Evolutionary conservation across 495 filamentous ascomycete genomes (phyloP).

Genomic region (Eremomyces bilateralis): DNA sequence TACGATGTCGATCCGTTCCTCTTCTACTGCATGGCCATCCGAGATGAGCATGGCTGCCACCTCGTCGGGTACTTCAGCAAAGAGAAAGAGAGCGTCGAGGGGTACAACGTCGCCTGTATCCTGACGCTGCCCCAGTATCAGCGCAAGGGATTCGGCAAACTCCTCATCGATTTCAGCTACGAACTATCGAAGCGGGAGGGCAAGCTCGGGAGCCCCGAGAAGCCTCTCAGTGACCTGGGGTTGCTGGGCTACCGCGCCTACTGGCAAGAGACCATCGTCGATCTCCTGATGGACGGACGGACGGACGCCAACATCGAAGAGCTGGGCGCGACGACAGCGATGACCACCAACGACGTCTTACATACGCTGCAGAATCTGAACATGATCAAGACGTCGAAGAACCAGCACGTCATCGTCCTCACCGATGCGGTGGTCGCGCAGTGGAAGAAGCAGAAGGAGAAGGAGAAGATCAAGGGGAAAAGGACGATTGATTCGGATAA

Average conservation of each 20-base stretch:
- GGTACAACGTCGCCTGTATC: slow-evolving; percentile 96
- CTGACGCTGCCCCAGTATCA: slow-evolving; percentile 91
- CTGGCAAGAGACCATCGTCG: slow-evolving; percentile 86
- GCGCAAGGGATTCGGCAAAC: slow-evolving; percentile 73
- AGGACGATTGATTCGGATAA: slow-evolving; percentile 51
- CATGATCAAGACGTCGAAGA: slow-evolving; percentile 86
- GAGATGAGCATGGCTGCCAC: slow-evolving; percentile 72
- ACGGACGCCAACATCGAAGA: slow-evolving; percentile 64
- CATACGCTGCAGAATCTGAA: slow-evolving; percentile 80
- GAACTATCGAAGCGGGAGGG: slow-evolving; percentile 88
- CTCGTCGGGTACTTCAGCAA: slow-evolving; percentile 95
- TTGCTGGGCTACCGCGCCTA: slow-evolving; percentile 84
- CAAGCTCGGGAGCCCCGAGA: slow-evolving; percentile 88
- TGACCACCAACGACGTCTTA: slow-evolving; percentile 90
- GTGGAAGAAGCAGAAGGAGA: slow-evolving; percentile 44
- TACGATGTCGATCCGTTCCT: slow-evolving; percentile 98
- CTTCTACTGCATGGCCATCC: slow-evolving; percentile 92
- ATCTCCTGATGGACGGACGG: slow-evolving; percentile 43
- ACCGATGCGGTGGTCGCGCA: slow-evolving; percentile 60
- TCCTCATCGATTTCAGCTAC: slow-evolving; percentile 94
- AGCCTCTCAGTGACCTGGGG: slow-evolving; percentile 84
- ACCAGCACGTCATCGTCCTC: slow-evolving; percentile 80
- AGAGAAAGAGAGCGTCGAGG: slow-evolving; percentile 89
- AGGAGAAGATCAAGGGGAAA: slow-evolving; percentile 56
- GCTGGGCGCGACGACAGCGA: slow-evolving; percentile 53